Evolutionary conservation across 106 monocot species (phyloP).

Genomic region (Dendrobium chrysotoxum): DNA sequence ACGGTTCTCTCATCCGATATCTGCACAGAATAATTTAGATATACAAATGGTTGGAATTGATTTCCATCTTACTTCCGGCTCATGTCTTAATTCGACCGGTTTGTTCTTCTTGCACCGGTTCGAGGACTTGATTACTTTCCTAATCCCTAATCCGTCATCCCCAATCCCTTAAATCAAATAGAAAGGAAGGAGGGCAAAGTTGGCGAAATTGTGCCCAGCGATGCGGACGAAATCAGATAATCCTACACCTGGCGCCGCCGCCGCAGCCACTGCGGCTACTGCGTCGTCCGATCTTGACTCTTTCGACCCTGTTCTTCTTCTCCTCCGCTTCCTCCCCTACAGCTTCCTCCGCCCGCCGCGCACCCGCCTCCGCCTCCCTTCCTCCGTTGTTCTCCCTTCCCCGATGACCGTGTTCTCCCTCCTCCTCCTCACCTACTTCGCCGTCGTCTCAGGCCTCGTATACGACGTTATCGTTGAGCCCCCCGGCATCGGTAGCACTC

Average conservation of each 20-base stretch:
- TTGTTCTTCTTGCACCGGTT: too few species aligned
- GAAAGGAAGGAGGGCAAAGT: too few species aligned
- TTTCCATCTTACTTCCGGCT: too few species aligned
- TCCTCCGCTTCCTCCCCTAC: constrained; percentile 66
- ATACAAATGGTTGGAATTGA: too few species aligned
- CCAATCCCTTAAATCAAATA: too few species aligned
- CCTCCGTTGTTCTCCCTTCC: constrained; percentile 60
- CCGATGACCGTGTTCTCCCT: constrained; percentile 64
- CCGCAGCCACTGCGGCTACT: constrained; percentile 11
- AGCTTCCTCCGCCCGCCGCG: constrained; percentile 73
- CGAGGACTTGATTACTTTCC: too few species aligned
- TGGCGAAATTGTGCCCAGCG: background rate
- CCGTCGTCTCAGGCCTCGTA: constrained; percentile 83
- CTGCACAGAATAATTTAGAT: too few species aligned
- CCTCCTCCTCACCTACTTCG: constrained; percentile 85
- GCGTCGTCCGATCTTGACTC: constrained; percentile 17
- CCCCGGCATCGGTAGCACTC: constrained; percentile 86
- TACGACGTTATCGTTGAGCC: constrained; percentile 99
- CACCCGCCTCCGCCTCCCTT: constrained; percentile 76
- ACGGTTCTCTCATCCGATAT: too few species aligned
- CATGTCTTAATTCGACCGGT: too few species aligned
- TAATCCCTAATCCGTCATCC: too few species aligned
- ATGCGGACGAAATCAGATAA: constrained; percentile 33
- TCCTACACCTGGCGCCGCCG: constrained; percentile 10
- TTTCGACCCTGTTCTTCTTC: constrained; percentile 49